phyloP scores from a whole-genome alignment of 176 grass and related monocot species.

The Phyllostachys edulis region DNA sequence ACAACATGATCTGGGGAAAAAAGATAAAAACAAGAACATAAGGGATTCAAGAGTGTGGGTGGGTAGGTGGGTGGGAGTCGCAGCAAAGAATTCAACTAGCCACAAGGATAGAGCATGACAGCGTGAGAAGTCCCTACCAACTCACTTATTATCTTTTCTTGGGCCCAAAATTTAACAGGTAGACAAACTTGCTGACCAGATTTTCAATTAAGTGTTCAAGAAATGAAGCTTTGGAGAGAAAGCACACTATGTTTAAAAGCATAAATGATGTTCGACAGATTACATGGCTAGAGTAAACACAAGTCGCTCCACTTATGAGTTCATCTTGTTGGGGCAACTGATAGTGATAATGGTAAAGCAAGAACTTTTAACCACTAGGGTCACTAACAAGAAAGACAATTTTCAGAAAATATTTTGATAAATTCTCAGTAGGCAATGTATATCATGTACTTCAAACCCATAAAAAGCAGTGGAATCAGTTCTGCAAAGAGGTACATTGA shows the following conservation, averaged over 20 bases:
- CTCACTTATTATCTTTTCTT: neutral
- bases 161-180: neutral
- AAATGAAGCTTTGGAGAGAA: conserved; percentile 18
- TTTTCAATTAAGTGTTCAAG: neutral
- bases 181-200: neutral
- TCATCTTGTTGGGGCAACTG: neutral
- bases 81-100: neutral
- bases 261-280: neutral
- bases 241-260: neutral
- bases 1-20: neutral
- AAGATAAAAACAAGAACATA: neutral
- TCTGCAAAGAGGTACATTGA: neutral
- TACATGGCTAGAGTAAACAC: neutral
- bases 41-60: neutral
- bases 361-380: neutral
- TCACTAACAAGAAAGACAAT: neutral
- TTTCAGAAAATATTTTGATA: neutral
- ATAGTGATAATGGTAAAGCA: neutral
- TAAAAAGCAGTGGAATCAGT: neutral
- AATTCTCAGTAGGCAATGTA: neutral
- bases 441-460: conserved; percentile 5
- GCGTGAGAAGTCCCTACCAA: neutral
- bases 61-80: neutral
- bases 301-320: neutral
- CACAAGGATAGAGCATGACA: neutral